A percentile compares a stretch with the other conserved stretches of the same genome.
These are phyloP conservation scores for Cordia subcordata DNA, from an alignment of 257 asterid genomes.

Conservation along the genomic window DNA sequence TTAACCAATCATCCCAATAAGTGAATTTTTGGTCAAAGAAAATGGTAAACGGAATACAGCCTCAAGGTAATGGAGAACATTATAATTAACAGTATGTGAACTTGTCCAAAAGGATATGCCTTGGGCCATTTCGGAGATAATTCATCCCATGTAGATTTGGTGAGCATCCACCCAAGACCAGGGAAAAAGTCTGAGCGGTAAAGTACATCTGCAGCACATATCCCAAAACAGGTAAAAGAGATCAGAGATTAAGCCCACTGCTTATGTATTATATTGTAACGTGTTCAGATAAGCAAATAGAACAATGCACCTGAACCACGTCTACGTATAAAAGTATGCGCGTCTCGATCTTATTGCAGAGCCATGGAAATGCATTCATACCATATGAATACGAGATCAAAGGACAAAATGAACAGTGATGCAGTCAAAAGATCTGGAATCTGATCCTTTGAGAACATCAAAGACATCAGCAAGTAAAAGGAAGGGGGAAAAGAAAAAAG, in stretches of 20 bases:
- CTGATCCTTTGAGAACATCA: no score
- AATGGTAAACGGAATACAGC: conserved; percentile 23
- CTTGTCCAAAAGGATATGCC: conserved; percentile 82
- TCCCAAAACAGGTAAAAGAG: conserved; percentile 16
- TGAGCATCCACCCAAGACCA: conserved; percentile 99
- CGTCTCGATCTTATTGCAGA: no score
- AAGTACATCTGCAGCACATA: conserved; percentile 67
- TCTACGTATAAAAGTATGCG: no score
- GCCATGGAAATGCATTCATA: no score
- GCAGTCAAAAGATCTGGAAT: no score
- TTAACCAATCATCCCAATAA: conserved; percentile 99
- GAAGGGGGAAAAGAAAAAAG: no score
- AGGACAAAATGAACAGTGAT: no score
- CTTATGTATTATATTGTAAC: no score
- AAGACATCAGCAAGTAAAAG: no score
- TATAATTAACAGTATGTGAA: conserved; percentile 1
- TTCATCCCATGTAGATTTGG: conserved; percentile 91
- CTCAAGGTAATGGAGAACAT: neutral
- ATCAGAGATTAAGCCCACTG: conserved; percentile 3
- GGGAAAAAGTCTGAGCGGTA: conserved; percentile 99
- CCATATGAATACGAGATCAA: no score
- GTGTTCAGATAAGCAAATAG: no score
- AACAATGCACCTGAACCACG: no score
- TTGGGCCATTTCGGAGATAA: conserved; percentile 99
- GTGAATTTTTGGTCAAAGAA: conserved; percentile 79